A percentile compares a stretch with the other conserved stretches of the same genome.
These are phyloP conservation scores for Solanum chacoense DNA, from an alignment of 305 asterid genomes.

Conservation along the genomic window DNA sequence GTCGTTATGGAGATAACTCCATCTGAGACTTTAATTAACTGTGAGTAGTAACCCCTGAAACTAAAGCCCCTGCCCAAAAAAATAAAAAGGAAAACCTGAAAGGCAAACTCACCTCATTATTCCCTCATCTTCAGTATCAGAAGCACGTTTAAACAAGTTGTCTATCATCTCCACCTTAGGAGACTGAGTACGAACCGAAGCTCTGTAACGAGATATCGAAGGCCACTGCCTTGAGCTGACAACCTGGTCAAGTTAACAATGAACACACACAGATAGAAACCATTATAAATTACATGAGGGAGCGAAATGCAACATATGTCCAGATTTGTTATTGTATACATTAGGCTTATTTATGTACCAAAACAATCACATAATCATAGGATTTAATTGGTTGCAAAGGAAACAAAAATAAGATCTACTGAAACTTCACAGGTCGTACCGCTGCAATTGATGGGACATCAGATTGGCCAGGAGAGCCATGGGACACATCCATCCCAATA, in stretches of 20 bases:
- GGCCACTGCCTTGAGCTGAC: constrained; percentile 92
- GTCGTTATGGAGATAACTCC: neutral
- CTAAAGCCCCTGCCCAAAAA: neutral
- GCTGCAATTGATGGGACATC: constrained; percentile 92
- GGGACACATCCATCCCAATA: constrained; percentile 92
- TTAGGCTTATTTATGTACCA: neutral
- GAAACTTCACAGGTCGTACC: constrained; percentile 14
- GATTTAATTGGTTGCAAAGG: neutral
- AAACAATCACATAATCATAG: neutral
- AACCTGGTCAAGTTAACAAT: constrained; percentile 30
- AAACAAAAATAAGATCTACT: neutral
- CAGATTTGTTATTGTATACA: neutral
- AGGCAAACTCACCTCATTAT: constrained; percentile 43
- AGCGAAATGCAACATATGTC: neutral
- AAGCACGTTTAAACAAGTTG: constrained; percentile 34
- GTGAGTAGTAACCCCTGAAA: neutral
- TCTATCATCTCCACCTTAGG: constrained; percentile 76
- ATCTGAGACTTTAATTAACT: neutral
- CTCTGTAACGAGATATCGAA: constrained; percentile 67
- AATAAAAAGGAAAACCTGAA: neutral
- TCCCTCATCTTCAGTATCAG: constrained; percentile 65
- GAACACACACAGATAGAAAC: neutral
- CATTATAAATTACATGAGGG: neutral
- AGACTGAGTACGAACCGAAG: constrained; percentile 82
- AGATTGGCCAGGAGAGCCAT: constrained; percentile 85